phyloP scores from a whole-genome alignment of 2,329 filamentous ascomycete genomes.

The Eurotiales sp. region DNA sequence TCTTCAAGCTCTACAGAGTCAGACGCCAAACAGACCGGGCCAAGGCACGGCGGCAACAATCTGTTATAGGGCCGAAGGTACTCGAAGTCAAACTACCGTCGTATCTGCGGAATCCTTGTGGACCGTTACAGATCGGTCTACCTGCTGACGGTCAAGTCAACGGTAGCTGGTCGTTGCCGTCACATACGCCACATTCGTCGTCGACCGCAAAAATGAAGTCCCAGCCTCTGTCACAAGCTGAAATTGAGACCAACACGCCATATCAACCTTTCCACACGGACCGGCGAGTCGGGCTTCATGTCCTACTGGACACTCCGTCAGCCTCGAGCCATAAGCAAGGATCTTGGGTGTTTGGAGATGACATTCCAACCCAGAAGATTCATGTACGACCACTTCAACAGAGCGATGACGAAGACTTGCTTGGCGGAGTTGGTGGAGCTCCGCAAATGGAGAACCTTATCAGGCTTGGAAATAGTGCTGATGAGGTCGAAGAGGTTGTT shows the following conservation, averaged over 20 bases:
- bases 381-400: conserved; percentile 44
- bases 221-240: conserved; percentile 67
- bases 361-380: conserved; percentile 46
- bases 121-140: conserved; percentile 55
- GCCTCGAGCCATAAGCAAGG: conserved; percentile 30
- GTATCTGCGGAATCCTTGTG: conserved; percentile 58
- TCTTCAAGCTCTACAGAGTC: conserved; percentile 44
- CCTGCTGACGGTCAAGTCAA: conserved; percentile 40
- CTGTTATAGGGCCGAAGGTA: conserved; percentile 56
- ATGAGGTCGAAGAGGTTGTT: conserved; percentile 71
- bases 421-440: conserved; percentile 26
- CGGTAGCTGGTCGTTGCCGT: conserved; percentile 42
- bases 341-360: conserved; percentile 54
- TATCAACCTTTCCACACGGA: conserved; percentile 97
- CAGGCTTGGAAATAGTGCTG: conserved; percentile 50
- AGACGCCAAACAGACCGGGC: conserved; percentile 46
- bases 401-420: conserved; percentile 32
- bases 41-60: conserved; percentile 51
- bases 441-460: conserved; percentile 49
- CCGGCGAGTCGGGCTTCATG: conserved; percentile 71
- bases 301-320: conserved; percentile 52
- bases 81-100: conserved; percentile 64
- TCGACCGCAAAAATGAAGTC: conserved; percentile 37
- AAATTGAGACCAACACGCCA: conserved; percentile 92
- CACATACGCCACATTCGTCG: conserved; percentile 39